Conservation (phyloP, 768 basidiomycete species). For the Tylopilus plumbeoviolaceoides region DNA sequence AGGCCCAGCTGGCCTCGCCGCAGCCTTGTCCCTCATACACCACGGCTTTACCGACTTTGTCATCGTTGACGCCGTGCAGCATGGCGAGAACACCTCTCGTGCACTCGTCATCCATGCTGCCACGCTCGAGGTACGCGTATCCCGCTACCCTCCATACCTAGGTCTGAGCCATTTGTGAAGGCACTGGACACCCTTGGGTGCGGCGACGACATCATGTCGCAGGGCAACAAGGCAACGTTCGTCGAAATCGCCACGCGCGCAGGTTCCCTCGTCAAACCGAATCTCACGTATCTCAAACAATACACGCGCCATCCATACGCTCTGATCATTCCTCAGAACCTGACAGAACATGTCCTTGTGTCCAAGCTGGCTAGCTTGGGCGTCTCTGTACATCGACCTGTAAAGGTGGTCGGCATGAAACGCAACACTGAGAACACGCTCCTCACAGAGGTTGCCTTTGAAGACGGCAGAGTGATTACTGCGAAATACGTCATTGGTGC, state of each 20-base stretch:
- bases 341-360: constrained; percentile 41
- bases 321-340: constrained; percentile 42
- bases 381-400: constrained; percentile 35
- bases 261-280: no score
- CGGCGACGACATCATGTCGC: constrained; percentile 36
- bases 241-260: no score
- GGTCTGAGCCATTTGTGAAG: not conserved
- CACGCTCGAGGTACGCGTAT: constrained; percentile 43
- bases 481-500: constrained; percentile 50
- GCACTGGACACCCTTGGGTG: constrained; percentile 41
- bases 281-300: constrained; percentile 34
- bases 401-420: constrained; percentile 37
- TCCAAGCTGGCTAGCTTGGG: constrained; percentile 31
- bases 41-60: constrained; percentile 40
- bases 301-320: constrained; percentile 45
- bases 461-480: constrained; percentile 40
- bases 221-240: constrained; percentile 31
- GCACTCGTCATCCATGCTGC: constrained; percentile 50
- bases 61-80: constrained; percentile 38
- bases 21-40: constrained; percentile 44
- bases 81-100: constrained; percentile 41
- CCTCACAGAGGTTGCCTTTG: constrained; percentile 41
- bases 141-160: no score
- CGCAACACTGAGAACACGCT: constrained; percentile 24
- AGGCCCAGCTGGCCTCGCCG: constrained; percentile 46